These are phyloP conservation scores for Vaccinium corymbosum DNA, from an alignment of 148 eudicot genomes.

Conservation along the genomic window DNA sequence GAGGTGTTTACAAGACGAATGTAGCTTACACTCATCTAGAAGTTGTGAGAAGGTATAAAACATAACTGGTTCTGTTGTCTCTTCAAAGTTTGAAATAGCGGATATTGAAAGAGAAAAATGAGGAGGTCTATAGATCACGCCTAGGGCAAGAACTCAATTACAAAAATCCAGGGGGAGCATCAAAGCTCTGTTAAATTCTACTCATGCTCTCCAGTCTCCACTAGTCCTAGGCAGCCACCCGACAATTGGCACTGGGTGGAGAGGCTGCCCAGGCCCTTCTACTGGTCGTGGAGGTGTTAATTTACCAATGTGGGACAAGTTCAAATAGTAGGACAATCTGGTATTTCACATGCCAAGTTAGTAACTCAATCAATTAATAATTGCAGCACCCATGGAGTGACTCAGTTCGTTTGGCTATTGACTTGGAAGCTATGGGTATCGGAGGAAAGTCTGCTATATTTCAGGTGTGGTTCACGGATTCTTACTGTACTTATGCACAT, in stretches of 20 bases:
- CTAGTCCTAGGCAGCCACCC: background rate
- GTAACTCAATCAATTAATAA: conserved; percentile 6
- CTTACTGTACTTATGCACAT: background rate
- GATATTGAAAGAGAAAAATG: background rate
- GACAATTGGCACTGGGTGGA: too few species aligned
- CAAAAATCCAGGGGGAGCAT: background rate
- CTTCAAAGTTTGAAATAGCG: background rate
- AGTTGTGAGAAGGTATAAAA: background rate
- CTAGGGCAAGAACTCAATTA: background rate
- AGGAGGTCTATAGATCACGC: conserved; percentile 7
- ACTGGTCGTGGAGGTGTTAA: too few species aligned
- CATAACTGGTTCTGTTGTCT: background rate
- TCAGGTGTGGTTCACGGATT: conserved; percentile 52
- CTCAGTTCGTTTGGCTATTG: conserved; percentile 73
- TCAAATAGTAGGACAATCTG: background rate
- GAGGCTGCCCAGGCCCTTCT: too few species aligned
- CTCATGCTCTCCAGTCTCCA: background rate
- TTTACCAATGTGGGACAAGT: background rate
- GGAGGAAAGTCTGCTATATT: conserved; percentile 86
- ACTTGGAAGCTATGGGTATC: conserved; percentile 94
- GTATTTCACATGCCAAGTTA: background rate
- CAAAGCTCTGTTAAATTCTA: background rate
- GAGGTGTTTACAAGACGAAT: background rate
- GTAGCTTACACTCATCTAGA: background rate
- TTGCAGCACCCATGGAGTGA: conserved; percentile 97